Evolutionary conservation across 2,329 filamentous ascomycete species (phyloP), one percentile per base, ranked within the genome.

Genomic region (Incumbomyces lentus): DNA sequence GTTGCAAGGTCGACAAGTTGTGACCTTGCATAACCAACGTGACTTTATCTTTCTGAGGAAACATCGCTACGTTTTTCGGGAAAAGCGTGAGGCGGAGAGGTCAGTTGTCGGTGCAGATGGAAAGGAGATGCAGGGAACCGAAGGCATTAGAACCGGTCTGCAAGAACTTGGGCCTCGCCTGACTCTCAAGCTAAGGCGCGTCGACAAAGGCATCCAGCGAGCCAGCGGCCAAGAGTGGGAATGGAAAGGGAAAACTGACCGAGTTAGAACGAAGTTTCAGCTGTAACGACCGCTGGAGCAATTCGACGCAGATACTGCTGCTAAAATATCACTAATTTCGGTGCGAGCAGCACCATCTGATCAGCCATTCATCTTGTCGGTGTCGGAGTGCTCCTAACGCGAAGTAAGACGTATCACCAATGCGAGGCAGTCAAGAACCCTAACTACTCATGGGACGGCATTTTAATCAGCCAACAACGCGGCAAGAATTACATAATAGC

Each of bases 221-320:
- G 82, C 66, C 39, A 81, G 78, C 64, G 86, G 87, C 32, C 78
- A 87, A 56, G 86, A 94, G 61, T 96, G 92, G 90, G 79, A 95
- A 63, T 98, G 92, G 92, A 93, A 94, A 69, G 84, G 85, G 10
- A 81, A 81, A 62, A 93, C 92, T 82, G 92, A 98, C 70, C 95
- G 95, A 72, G 74, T 85, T 61, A 76, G 92, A 59, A 96, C 90
- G 56, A 82, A 86, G 63, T 98, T 96, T 70, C 92, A 93, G 67
- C 72, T 98, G 62, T 96, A 74, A 58, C 6, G 6, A 30, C 18
- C 8, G 22, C 22, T 4, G 8, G 22, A 26, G 22, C 22, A 5
- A 4, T 26, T 8, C 8, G 5, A 26, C 22, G 8, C 22, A 5
- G 22, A 8, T 4, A 8, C 8, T 26, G 4, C 8, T 26, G 4